phyloP scores from a whole-genome alignment of 208 protist genomes.

The Endotrypanum monterogeii region DNA sequence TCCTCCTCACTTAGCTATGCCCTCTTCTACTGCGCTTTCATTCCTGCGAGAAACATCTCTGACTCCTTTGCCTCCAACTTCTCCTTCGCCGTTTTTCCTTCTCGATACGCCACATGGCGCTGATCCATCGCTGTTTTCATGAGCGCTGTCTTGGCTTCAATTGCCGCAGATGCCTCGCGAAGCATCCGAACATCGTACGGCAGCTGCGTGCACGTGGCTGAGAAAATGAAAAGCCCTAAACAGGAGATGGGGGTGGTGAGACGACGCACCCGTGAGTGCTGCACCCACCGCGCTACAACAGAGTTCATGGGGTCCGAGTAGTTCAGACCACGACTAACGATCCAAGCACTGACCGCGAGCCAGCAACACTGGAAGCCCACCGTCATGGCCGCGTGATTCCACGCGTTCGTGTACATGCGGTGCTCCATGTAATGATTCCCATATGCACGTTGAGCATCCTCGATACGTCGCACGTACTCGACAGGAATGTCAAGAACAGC shows the following conservation, averaged over 20 bases:
- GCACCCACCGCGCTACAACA: conserved; percentile 48
- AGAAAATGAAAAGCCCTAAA: conserved; percentile 50
- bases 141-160: conserved; percentile 34
- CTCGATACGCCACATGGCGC: conserved; percentile 37
- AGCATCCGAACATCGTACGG: conserved; percentile 54
- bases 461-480: conserved; percentile 66
- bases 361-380: conserved; percentile 63
- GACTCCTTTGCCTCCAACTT: conserved; percentile 27
- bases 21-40: conserved; percentile 1
- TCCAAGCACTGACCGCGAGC: conserved; percentile 63
- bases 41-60: conserved; percentile 15
- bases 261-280: conserved; percentile 42
- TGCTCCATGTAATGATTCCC: conserved; percentile 55
- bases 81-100: conserved; percentile 38
- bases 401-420: conserved; percentile 31
- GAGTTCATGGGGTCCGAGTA: conserved; percentile 80
- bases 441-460: conserved; percentile 66
- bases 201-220: conserved; percentile 49
- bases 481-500: conserved; percentile 45
- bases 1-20: background rate
- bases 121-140: conserved; percentile 42
- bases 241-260: conserved; percentile 68
- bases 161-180: conserved; percentile 25
- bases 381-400: conserved; percentile 43
- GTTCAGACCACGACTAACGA: conserved; percentile 58